Percentiles rank a stretch among this genome's conserved stretches.
These are phyloP conservation scores for Boletus huronensis DNA, from an alignment of 768 basidiomycete genomes.

Conservation along the genomic window DNA sequence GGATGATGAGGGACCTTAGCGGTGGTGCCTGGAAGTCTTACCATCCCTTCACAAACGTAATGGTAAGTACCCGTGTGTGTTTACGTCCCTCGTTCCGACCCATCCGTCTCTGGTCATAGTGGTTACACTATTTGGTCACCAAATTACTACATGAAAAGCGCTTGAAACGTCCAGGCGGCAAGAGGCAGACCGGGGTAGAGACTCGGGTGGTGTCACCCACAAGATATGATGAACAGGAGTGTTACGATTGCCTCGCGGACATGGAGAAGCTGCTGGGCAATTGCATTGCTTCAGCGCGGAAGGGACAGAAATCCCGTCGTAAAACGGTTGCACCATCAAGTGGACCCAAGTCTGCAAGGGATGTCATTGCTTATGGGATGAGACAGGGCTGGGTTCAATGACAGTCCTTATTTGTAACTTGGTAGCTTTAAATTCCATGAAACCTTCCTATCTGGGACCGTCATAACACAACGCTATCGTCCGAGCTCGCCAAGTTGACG, in stretches of 20 bases:
- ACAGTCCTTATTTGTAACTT: background rate
- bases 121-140: slow-evolving; percentile 80
- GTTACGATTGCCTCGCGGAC: slow-evolving; percentile 66
- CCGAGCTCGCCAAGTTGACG: background rate
- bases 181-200: slow-evolving; percentile 30
- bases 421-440: background rate
- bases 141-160: slow-evolving; percentile 73
- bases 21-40: slow-evolving; percentile 69
- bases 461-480: background rate
- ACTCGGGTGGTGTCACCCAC: slow-evolving; percentile 16
- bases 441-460: slow-evolving; percentile 15
- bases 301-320: slow-evolving; percentile 32
- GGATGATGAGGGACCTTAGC: slow-evolving; percentile 72
- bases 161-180: slow-evolving; percentile 52
- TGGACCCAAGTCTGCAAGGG: slow-evolving; percentile 44
- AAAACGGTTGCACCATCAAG: slow-evolving; percentile 29
- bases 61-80: slow-evolving; percentile 53
- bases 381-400: slow-evolving; percentile 59
- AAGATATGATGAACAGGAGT: slow-evolving; percentile 61
- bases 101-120: slow-evolving; percentile 47
- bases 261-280: slow-evolving; percentile 56
- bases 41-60: slow-evolving; percentile 81
- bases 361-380: slow-evolving; percentile 59
- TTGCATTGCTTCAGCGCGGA: slow-evolving; percentile 40
- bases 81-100: background rate